Evolutionary conservation across 768 basidiomycete genomes (phyloP).

Genomic region (Sarcomyxa edulis): DNA sequence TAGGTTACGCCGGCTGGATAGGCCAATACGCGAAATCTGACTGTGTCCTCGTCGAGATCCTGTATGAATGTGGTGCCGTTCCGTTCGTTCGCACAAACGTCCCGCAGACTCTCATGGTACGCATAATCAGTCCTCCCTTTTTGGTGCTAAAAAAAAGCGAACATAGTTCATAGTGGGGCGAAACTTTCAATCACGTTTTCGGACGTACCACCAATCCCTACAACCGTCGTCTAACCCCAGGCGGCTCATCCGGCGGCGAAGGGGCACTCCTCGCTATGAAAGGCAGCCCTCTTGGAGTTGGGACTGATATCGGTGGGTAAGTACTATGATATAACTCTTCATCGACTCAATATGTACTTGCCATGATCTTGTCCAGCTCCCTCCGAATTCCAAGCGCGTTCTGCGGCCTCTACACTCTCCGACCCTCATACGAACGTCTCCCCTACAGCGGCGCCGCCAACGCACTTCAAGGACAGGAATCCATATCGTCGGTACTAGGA

Average conservation of each 20-base stretch:
- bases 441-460: slow-evolving; percentile 52
- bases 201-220: slow-evolving; percentile 60
- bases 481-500: slow-evolving; percentile 50
- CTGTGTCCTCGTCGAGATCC: slow-evolving; percentile 46
- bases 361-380: slow-evolving; percentile 27
- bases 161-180: slow-evolving; percentile 33
- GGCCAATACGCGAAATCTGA: slow-evolving; percentile 41
- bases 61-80: slow-evolving; percentile 52
- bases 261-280: slow-evolving; percentile 56
- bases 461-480: slow-evolving; percentile 49
- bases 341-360: neutral
- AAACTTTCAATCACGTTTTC: slow-evolving; percentile 59
- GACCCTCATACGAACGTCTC: slow-evolving; percentile 49
- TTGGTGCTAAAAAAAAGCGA: slow-evolving; percentile 6
- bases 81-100: slow-evolving; percentile 53
- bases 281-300: slow-evolving; percentile 56
- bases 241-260: slow-evolving; percentile 68
- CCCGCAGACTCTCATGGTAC: slow-evolving; percentile 50
- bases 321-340: slow-evolving; percentile 8
- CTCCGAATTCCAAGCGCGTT: slow-evolving; percentile 53
- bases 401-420: slow-evolving; percentile 54
- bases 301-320: slow-evolving; percentile 60
- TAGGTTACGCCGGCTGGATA: slow-evolving; percentile 53
- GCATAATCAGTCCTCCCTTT: neutral
- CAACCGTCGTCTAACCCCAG: slow-evolving; percentile 49